These are phyloP conservation scores for Aspergillus fijiensis DNA, from an alignment of 2,329 filamentous ascomycete species.

Conservation along the genomic window DNA sequence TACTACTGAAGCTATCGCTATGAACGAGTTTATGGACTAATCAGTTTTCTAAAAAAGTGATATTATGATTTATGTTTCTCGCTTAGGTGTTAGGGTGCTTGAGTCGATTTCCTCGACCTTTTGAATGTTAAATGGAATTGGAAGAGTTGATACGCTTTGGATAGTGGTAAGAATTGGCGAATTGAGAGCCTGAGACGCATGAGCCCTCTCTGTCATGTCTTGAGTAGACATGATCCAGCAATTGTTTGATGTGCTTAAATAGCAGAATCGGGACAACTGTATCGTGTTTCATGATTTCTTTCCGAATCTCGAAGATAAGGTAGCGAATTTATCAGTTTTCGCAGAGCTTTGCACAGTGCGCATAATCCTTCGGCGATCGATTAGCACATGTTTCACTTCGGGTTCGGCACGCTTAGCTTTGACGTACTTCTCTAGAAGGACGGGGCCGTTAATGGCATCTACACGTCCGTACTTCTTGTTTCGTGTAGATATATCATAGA, in stretches of 20 bases:
- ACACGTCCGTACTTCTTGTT: conserved; percentile 95
- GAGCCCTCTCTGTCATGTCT: neutral
- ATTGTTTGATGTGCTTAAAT: neutral
- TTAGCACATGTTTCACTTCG: conserved; percentile 17
- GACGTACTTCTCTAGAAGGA: conserved; percentile 83
- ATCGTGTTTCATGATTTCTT: conserved; percentile 47
- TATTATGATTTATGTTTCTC: neutral
- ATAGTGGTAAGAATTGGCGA: neutral
- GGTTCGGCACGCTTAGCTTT: neutral
- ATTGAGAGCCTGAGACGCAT: neutral
- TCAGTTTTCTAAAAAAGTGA: neutral
- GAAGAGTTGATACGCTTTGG: neutral
- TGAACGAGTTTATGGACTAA: neutral
- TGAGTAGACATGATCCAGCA: neutral
- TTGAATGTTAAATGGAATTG: neutral
- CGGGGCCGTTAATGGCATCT: conserved; percentile 83
- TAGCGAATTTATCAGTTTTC: conserved; percentile 64
- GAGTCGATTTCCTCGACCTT: neutral
- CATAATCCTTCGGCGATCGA: conserved; percentile 55
- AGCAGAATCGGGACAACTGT: neutral
- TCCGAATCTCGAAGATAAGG: conserved; percentile 73
- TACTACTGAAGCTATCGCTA: neutral
- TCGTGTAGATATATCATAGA: conserved; percentile 84
- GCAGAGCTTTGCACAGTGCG: conserved; percentile 59
- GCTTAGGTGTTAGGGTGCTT: no score